Percentiles rank a stretch among this genome's conserved stretches.
Conservation (phyloP, 2,329 filamentous ascomycete genomes). For the Nemania sp. region DNA sequence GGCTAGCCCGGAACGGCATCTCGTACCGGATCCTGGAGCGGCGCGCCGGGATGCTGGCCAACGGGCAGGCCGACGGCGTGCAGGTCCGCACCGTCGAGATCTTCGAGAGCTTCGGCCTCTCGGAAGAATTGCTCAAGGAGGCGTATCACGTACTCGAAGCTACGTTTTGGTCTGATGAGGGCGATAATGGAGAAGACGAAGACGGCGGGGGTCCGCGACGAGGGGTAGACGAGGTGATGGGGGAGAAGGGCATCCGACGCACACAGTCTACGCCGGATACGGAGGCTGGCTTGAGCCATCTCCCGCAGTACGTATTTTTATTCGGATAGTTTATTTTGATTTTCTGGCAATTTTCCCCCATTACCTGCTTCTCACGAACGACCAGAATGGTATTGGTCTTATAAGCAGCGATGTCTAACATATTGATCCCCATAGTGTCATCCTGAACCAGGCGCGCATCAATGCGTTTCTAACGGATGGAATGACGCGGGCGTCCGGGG, state of each 20-base stretch:
- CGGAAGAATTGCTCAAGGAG: slow-evolving; percentile 58
- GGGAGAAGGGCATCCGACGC: slow-evolving; percentile 46
- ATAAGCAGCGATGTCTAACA: neutral
- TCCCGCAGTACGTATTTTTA: slow-evolving; percentile 46
- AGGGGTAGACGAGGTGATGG: neutral
- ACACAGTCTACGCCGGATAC: slow-evolving; percentile 58
- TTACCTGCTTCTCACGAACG: neutral
- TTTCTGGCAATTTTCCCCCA: neutral
- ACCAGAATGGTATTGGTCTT: neutral
- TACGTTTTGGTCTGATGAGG: slow-evolving; percentile 55
- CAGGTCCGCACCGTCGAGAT: slow-evolving; percentile 66
- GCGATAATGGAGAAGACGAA: neutral
- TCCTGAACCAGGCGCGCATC: slow-evolving; percentile 60
- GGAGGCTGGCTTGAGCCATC: slow-evolving; percentile 55
- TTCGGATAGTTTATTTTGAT: neutral
- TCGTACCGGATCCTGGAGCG: slow-evolving; percentile 62
- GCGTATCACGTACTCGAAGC: slow-evolving; percentile 63
- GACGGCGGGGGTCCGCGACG: neutral
- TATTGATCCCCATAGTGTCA: slow-evolving; percentile 43
- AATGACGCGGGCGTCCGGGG: slow-evolving; percentile 48
- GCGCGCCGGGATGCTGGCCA: slow-evolving; percentile 56
- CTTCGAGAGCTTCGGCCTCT: slow-evolving; percentile 62
- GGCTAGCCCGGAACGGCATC: slow-evolving; percentile 63
- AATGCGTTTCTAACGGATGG: slow-evolving; percentile 59
- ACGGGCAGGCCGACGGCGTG: slow-evolving; percentile 67